Evolutionary conservation across 139 green algal genomes (phyloP), one percentile per base, ranked within the genome.

Genomic region (Coccomyxa sp.): DNA sequence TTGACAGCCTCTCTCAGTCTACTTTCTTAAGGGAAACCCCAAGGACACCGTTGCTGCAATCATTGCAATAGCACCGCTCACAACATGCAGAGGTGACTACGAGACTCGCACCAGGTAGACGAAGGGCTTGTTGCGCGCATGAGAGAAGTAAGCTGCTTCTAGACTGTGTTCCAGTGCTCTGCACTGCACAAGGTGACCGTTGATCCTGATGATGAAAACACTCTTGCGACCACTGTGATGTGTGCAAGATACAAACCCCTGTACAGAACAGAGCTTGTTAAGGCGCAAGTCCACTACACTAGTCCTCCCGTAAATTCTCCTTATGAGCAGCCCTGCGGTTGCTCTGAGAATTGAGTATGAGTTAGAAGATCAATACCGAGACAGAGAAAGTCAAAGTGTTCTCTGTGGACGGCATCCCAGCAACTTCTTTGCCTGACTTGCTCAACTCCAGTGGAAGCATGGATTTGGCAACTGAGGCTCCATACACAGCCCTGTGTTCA

Each of bases 201-300:
- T 99, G 86, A 99, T 96, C 88, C 98, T 99, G 28, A 99, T 89
- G 14, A 99, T 84, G 31, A 98, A 84, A 15, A 86, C 85, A 15
- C 92, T 92, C 76, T 88, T 90, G 90, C 95, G 95, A 68, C 87
- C 90, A 18, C 17, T 83, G 77, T 95, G 96, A 82, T 94, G 93
- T 17, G 89, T 85, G 30, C 88, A 87, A 14, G 91, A 93, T 21
- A 97, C 85, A 77, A 90, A 95, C 14, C 93, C 95, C 88, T 94
- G 86, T 32, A 84, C 76, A 4, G 58, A 27, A 10, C 25, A 58
- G 71, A 30, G 71, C 27, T 1, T 71, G 63, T 21, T 71, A 9
- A 68, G 68, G 57, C 13, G 58, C 23, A 13, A 59, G 75, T 85
- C 23, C 74, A 85, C 17, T 31, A 1, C 23, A 77, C 51, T 27